Conservation (phyloP, 352 stramenopile species). For the Globisporangium rhizosaccharum region DNA sequence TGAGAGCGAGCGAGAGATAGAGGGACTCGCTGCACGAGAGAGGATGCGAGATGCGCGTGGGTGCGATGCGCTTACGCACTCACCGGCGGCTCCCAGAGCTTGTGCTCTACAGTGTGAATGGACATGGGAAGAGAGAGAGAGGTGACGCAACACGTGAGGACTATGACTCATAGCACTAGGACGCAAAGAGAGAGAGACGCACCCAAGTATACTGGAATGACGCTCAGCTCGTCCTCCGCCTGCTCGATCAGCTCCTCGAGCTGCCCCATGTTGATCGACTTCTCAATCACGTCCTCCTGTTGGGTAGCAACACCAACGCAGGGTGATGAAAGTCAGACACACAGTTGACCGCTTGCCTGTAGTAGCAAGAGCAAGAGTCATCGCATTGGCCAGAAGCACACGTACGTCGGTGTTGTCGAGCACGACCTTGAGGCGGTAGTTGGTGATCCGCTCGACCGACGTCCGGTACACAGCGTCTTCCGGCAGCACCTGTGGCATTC, state of each 20-base stretch:
- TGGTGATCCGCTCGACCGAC: slow-evolving; percentile 82
- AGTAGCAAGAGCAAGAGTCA: not conserved
- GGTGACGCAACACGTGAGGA: not conserved
- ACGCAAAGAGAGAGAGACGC: slow-evolving; percentile 9
- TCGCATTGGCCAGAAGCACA: slow-evolving; percentile 4
- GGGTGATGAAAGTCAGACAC: not conserved
- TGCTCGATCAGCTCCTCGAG: slow-evolving; percentile 87
- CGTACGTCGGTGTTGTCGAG: slow-evolving; percentile 68
- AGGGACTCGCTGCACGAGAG: not conserved
- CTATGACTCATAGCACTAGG: not conserved
- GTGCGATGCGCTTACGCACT: slow-evolving; percentile 23
- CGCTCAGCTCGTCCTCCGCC: slow-evolving; percentile 78
- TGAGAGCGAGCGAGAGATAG: not conserved
- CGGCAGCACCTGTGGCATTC: slow-evolving; percentile 39
- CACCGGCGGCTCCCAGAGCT: slow-evolving; percentile 79
- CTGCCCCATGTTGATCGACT: slow-evolving; percentile 83
- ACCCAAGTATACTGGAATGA: slow-evolving; percentile 86
- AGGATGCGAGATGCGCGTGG: not conserved
- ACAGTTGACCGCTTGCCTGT: not conserved
- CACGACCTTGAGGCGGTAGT: slow-evolving; percentile 75
- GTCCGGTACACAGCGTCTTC: slow-evolving; percentile 66
- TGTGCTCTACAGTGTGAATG: slow-evolving; percentile 46
- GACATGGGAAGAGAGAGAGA: not conserved
- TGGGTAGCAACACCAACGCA: not conserved
- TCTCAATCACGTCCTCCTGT: slow-evolving; percentile 78